phyloP scores from a whole-genome alignment of 257 asterid genomes.

The Cinchona pubescens region DNA sequence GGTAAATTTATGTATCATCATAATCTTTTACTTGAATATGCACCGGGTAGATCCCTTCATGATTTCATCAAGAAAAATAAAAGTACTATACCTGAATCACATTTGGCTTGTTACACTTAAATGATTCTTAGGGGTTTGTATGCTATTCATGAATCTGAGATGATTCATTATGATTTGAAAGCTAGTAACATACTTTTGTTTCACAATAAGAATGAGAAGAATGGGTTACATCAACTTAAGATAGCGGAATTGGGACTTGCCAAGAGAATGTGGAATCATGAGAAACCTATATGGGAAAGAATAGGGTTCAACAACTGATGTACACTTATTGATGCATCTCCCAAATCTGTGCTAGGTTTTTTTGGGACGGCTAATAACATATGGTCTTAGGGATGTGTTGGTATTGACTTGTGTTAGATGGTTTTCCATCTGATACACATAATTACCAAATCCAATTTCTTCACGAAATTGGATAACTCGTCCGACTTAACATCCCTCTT shows the following conservation, averaged over 20 bases:
- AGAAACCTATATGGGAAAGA: not conserved
- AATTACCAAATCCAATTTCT: no score
- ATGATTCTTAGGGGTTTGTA: not conserved
- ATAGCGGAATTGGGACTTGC: slow-evolving; percentile 8
- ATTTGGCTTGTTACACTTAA: not conserved
- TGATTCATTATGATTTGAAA: slow-evolving; percentile 12
- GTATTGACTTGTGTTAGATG: no score
- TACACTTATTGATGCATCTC: not conserved
- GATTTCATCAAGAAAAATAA: not conserved
- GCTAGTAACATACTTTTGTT: not conserved
- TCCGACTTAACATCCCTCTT: no score
- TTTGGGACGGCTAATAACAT: not conserved
- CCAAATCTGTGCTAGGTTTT: not conserved
- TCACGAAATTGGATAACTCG: no score
- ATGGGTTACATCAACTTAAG: not conserved
- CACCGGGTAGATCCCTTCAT: not conserved
- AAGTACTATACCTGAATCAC: not conserved
- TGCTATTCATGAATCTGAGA: not conserved
- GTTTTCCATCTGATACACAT: no score
- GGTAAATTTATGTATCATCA: no score
- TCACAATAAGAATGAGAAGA: not conserved
- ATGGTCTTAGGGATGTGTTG: slow-evolving; percentile 9
- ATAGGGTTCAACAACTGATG: not conserved
- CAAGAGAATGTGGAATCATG: not conserved
- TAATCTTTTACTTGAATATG: slow-evolving; percentile 8